These are phyloP conservation scores for Grosmannia clavigera DNA, from an alignment of 2,329 filamentous ascomycete genomes.

Conservation along the genomic window DNA sequence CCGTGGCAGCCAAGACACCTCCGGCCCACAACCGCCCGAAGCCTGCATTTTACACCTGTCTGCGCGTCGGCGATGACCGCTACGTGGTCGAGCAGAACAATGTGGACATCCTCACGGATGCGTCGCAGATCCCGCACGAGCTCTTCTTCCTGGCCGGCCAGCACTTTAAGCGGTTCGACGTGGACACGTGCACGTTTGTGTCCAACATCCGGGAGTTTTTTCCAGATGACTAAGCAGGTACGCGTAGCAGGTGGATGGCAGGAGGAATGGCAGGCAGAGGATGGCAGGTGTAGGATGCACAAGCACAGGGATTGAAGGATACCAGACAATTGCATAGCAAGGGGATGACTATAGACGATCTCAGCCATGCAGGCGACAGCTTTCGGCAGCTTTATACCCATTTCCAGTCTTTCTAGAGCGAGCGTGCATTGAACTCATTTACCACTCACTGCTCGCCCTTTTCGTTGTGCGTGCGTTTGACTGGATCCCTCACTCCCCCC, in stretches of 20 bases:
- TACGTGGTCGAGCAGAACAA: conserved; percentile 71
- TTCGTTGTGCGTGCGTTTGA: too few relatives aligned
- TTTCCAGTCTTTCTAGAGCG: background rate
- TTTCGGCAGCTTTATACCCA: background rate
- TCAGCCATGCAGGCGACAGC: background rate
- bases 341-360: too few relatives aligned
- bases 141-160: conserved; percentile 64
- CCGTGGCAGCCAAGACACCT: background rate
- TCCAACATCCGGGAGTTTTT: conserved; percentile 74
- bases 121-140: conserved; percentile 34
- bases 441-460: too few relatives aligned
- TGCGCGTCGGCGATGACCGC: conserved; percentile 41
- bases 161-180: conserved; percentile 81
- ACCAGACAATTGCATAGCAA: too few relatives aligned
- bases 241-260: background rate
- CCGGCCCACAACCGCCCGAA: background rate
- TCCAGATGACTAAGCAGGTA: conserved; percentile 58
- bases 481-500: background rate
- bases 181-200: conserved; percentile 53
- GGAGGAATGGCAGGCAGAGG: too few relatives aligned
- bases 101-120: conserved; percentile 48
- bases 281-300: too few relatives aligned
- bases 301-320: too few relatives aligned
- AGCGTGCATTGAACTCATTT: background rate
- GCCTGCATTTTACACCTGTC: conserved; percentile 62